phyloP scores from a whole-genome alignment of 139 green algal genomes.

The Ostreobium quekettii region DNA sequence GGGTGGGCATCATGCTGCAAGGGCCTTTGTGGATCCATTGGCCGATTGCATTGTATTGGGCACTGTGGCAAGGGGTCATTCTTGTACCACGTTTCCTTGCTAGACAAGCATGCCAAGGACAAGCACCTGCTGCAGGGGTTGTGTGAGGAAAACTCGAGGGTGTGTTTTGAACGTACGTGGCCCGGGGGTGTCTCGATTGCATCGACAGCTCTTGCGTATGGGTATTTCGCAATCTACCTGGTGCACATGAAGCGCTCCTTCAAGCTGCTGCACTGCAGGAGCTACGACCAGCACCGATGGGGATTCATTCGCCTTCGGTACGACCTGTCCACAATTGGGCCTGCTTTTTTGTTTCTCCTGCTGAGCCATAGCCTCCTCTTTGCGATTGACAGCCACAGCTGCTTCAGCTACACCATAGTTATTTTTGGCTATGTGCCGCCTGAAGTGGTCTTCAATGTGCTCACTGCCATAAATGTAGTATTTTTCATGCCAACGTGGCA shows the following conservation, averaged over 20 bases:
- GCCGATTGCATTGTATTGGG: not conserved
- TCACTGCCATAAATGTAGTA: not conserved
- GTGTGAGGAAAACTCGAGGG: not conserved
- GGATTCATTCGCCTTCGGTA: not conserved
- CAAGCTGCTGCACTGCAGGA: not conserved
- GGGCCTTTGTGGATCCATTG: not conserved
- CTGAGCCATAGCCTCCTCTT: not conserved
- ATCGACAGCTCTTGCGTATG: too few relatives aligned
- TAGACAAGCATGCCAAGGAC: too few relatives aligned
- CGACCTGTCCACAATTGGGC: not conserved
- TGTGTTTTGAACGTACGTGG: not conserved
- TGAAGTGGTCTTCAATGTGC: not conserved
- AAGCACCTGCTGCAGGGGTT: too few relatives aligned
- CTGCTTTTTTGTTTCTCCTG: not conserved
- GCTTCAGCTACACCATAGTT: not conserved
- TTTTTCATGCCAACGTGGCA: not conserved
- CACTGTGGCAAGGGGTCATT: not conserved
- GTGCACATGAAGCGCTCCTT: not conserved
- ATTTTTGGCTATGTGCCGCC: not conserved
- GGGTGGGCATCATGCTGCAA: not conserved
- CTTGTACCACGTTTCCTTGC: too few relatives aligned
- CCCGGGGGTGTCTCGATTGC: not conserved
- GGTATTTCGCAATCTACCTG: not conserved
- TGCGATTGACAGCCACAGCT: not conserved
- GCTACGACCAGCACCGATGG: not conserved